Base-by-base conservation (phyloP, 176 grass and related monocot species). In the Ensete ventricosum region DNA sequence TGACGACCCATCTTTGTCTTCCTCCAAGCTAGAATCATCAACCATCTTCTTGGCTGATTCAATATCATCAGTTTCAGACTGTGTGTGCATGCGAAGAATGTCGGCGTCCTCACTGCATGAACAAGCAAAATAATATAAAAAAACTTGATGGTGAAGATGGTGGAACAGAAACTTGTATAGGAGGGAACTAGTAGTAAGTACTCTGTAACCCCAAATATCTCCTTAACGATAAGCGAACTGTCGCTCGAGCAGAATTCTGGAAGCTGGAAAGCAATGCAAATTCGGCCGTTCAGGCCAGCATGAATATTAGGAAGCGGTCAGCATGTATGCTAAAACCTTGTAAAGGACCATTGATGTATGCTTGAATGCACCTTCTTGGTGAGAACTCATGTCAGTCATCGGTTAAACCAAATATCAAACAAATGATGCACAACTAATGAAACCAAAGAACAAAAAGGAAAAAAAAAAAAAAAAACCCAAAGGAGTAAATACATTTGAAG, bases 121-220 rank as follows among this genome's bases (percentile, higher is more conserved):
- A 54, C 11, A 75, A 54, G 69, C 19, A 84, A 75, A 27, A 75
- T 79, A 80, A 82, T 13, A 59, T 11, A 7, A 14, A 25, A 22
- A 70, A 19, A 73, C 72, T 14, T 14, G 34, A 43, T 43, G 34
- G 34, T 3, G 3, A 4, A 43, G 34, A 43, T 76, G 50, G 64
- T 43, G 64, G n/a, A 72, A 20, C 48, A 17, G 70, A 69, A 27
- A 22, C 19, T 50, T 22, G 26, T 43, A 43, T 6, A 6, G 0
- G 4, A 6, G n/a, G 69, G 34, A 53, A 72, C 9, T 52, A 26
- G 43, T 26, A 84, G 51, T 99, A 99, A 84, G 51, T 99, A 99
- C 95, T 99, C 95, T 86, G 90, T 99, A 73, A 99, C 95, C 75
- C 95, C 90, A 77, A 94, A 99, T 68, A 94, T 99, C 77, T 99